These are phyloP conservation scores for Aegilops longissima DNA, from an alignment of 176 grass and related monocot genomes.

Conservation along the genomic window DNA sequence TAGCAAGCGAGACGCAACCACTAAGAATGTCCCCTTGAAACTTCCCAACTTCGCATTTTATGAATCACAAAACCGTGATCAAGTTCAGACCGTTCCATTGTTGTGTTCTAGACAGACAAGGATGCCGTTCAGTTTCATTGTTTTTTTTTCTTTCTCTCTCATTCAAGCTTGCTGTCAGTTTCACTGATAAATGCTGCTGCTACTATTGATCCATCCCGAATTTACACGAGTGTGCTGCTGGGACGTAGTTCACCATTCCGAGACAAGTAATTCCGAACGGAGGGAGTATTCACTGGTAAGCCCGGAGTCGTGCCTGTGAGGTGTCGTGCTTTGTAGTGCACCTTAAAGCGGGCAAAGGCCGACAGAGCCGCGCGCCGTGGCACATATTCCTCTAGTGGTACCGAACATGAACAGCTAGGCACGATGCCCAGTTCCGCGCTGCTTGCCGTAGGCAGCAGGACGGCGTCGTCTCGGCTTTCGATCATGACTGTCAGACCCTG, in stretches of 20 bases:
- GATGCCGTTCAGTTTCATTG: not conserved
- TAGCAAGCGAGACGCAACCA: not conserved
- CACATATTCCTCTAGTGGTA: constrained; percentile 11
- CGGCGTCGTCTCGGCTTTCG: constrained; percentile 12
- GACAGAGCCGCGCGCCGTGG: constrained; percentile 29
- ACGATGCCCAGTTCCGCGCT: not conserved
- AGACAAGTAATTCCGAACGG: no score
- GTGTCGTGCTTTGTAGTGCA: constrained; percentile 29
- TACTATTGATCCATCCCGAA: not conserved
- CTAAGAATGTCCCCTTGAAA: constrained; percentile 4
- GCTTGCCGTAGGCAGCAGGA: constrained; percentile 30
- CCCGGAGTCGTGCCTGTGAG: constrained; percentile 22
- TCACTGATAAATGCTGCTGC: no score
- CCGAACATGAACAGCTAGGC: not conserved
- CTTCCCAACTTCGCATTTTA: not conserved
- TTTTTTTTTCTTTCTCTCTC: no score
- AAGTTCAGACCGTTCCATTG: not conserved
- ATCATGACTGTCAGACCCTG: no score
- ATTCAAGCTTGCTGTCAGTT: no score
- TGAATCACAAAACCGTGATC: not conserved
- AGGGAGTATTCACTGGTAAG: not conserved
- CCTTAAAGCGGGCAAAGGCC: constrained; percentile 28
- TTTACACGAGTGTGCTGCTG: not conserved
- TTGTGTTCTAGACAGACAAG: not conserved
- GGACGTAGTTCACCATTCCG: not conserved